These are phyloP conservation scores for Berberis thunbergii DNA, from an alignment of 164 flowering plant species.

Conservation along the genomic window DNA sequence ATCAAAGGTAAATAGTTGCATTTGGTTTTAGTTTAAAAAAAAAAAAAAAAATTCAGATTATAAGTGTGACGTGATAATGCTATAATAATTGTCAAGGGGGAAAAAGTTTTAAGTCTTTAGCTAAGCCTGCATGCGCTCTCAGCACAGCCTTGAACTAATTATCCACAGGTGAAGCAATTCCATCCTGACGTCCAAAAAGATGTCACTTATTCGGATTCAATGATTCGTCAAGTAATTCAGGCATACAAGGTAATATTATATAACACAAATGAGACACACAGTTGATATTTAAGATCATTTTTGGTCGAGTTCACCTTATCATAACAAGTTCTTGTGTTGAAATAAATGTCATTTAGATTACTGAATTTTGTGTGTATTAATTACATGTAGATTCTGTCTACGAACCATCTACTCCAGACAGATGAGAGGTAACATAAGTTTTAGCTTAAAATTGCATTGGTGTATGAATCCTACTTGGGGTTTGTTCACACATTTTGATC, in stretches of 20 bases:
- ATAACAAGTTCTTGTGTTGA: not conserved
- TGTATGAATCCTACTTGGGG: too few relatives aligned
- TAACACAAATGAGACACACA: not conserved
- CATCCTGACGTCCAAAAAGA: slow-evolving; percentile 75
- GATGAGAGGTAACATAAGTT: slow-evolving; percentile 30
- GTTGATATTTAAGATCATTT: not conserved
- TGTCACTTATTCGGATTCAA: slow-evolving; percentile 38
- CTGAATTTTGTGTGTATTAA: too few relatives aligned
- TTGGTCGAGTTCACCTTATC: not conserved
- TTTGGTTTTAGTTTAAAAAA: too few relatives aligned
- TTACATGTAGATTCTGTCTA: slow-evolving; percentile 30
- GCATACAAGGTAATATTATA: slow-evolving; percentile 72
- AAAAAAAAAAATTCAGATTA: not conserved
- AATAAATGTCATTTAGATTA: not conserved
- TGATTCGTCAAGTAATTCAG: slow-evolving; percentile 73
- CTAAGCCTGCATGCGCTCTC: too few relatives aligned
- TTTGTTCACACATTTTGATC: too few relatives aligned
- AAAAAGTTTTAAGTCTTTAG: not conserved
- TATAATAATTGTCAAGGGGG: not conserved
- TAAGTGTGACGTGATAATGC: not conserved
- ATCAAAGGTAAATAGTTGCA: slow-evolving; percentile 32
- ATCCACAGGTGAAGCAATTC: slow-evolving; percentile 65
- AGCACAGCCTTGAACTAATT: not conserved
- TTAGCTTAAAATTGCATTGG: not conserved
- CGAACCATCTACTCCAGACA: slow-evolving; percentile 20